phyloP scores from a whole-genome alignment of 192 early-diverging fungal genomes.

The Gaertneriomyces sp. region DNA sequence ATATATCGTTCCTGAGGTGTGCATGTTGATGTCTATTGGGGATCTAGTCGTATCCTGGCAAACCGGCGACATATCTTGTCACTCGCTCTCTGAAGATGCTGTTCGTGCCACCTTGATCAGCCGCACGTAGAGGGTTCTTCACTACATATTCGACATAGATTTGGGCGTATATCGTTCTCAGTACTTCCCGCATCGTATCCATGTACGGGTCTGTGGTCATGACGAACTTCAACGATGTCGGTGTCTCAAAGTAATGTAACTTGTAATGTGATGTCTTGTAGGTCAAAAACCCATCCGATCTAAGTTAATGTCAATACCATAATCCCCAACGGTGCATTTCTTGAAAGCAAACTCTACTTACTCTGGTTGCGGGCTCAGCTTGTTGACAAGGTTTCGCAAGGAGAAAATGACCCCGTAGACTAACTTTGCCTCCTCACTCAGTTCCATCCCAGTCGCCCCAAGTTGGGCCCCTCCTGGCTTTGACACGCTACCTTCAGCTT shows the following conservation, averaged over 20 bases:
- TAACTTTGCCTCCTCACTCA: constrained; percentile 84
- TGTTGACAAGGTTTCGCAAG: constrained; percentile 80
- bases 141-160: constrained; percentile 92
- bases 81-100: too few relatives aligned
- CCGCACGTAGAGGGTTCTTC: constrained; percentile 76
- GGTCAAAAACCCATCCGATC: constrained; percentile 60
- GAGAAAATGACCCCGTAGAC: constrained; percentile 95
- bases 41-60: too few relatives aligned
- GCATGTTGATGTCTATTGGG: not conserved
- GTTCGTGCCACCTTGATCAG: constrained; percentile 31
- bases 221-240: constrained; percentile 84
- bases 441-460: constrained; percentile 12
- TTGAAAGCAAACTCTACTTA: not conserved
- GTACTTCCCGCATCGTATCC: constrained; percentile 59
- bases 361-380: constrained; percentile 61
- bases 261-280: constrained; percentile 83
- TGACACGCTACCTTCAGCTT: constrained; percentile 36
- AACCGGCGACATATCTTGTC: too few relatives aligned
- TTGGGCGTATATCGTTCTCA: constrained; percentile 78
- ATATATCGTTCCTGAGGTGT: too few relatives aligned
- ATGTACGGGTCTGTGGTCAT: constrained; percentile 73
- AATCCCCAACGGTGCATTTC: not conserved
- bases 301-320: not conserved
- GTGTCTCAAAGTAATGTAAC: constrained; percentile 87
- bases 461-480: not conserved